Evolutionary conservation across 306 rosid genomes (phyloP), one percentile per base, ranked within the genome.

Genomic region (Dalbergia cochinchinensis): DNA sequence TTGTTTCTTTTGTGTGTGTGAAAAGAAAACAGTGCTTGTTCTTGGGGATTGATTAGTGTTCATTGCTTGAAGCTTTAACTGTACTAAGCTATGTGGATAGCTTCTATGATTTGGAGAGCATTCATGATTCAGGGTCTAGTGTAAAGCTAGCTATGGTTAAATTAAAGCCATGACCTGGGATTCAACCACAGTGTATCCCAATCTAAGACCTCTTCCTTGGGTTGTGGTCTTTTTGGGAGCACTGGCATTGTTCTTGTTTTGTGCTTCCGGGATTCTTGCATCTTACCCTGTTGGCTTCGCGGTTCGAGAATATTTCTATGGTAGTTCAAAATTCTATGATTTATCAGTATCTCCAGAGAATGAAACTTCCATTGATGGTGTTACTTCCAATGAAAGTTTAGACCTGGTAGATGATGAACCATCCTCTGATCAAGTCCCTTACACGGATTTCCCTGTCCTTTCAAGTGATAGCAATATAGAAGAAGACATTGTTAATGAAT

Each of bases 191-290:
- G 83, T 83, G 90, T 85, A 85, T 85, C 83, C 79, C n/a, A 87
- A 86, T 78, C 99, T 96, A 11, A 82, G 86, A 57, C 73, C 80
- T 10, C 80, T 89, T 62, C 86, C 92, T 42, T 82, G 94, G 97
- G 90, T 91, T 84, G 92, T 82, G 44, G 80, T 82, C 82, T 83
- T 88, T 12, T 89, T 90, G 45, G 94, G 92, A 80, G 94, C 84
- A 62, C 76, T 90, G 63, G 94, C 97, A 34, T 20, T 90, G 79
- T 93, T 90, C 82, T 81, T 93, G 59, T 48, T 84, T 61, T 82
- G 83, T 76, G 97, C 96, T 83, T 95, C 94, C 0, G 89, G 84
- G 86, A 83, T 90, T 85, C 90, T 95, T 68, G 83, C 91, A 4
- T 88, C 96, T 3, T 71, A 80, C 50, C 96, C 96, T 2, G 37